Conservation (phyloP, 805 yeast species). For the Ogataea angusta region DNA sequence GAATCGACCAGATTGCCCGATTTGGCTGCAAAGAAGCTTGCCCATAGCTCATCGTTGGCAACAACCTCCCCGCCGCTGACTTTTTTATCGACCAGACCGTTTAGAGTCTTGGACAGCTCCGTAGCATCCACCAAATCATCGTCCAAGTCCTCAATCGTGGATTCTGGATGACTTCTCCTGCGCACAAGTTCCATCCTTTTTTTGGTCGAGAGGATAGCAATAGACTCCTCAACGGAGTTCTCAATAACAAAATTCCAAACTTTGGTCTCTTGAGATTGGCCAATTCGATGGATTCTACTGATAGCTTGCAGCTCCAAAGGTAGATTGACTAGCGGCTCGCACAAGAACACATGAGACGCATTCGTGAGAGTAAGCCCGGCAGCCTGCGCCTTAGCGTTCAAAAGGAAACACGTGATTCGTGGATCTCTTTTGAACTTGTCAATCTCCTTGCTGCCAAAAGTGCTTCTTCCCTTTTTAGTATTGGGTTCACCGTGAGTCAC, state of each 20-base stretch:
- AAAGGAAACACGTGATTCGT: conserved; percentile 73
- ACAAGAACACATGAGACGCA: conserved; percentile 86
- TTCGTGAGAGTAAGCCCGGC: conserved; percentile 88
- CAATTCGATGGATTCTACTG: conserved; percentile 88
- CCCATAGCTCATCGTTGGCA: conserved; percentile 57
- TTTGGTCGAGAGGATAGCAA: conserved; percentile 63
- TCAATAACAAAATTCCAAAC: conserved; percentile 91
- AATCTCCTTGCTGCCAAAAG: conserved; percentile 37
- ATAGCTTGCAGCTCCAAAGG: conserved; percentile 90
- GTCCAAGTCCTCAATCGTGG: conserved; percentile 23
- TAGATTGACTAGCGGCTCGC: conserved; percentile 89
- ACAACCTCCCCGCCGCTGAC: conserved; percentile 58
- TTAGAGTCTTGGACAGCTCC: conserved; percentile 51
- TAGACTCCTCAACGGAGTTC: conserved; percentile 86
- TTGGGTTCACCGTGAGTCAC: conserved; percentile 5
- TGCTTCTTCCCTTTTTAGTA: neutral
- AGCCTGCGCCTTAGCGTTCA: conserved; percentile 84
- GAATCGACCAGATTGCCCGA: conserved; percentile 22
- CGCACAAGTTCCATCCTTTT: conserved; percentile 47
- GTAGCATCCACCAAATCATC: conserved; percentile 50
- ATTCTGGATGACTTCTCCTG: conserved; percentile 19
- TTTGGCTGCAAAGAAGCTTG: conserved; percentile 47
- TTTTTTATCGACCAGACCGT: conserved; percentile 44
- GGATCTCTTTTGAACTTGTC: conserved; percentile 59
- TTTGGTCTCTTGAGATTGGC: conserved; percentile 75